Conservation (phyloP, 352 stramenopile species). For the Phytopythium ostracodes region DNA sequence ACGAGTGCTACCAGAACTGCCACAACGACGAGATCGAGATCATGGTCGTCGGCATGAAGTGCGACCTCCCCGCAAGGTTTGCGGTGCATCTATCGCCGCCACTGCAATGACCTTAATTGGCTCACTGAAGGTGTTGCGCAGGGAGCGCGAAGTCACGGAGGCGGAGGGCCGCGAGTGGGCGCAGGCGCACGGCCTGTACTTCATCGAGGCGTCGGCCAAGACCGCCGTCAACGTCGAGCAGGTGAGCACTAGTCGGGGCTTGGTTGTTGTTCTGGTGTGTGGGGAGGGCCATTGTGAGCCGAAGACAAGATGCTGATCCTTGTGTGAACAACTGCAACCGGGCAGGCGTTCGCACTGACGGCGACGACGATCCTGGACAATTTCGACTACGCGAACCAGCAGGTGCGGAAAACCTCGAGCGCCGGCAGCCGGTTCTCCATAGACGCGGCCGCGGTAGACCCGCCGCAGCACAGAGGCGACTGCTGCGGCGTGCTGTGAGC, state of each 20-base stretch:
- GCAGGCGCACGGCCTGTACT: constrained; percentile 56
- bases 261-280: neutral
- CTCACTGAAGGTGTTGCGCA: constrained; percentile 2
- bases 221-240: constrained; percentile 79
- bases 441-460: constrained; percentile 20
- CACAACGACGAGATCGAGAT: constrained; percentile 82
- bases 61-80: constrained; percentile 44
- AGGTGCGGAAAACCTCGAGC: constrained; percentile 38
- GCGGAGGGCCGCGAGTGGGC: constrained; percentile 70
- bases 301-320: constrained; percentile 4
- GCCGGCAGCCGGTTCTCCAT: constrained; percentile 33
- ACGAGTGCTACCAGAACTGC: constrained; percentile 84
- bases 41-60: constrained; percentile 87
- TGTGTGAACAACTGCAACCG: neutral
- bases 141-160: constrained; percentile 58
- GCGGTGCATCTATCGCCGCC: neutral
- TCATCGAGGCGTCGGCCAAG: constrained; percentile 83
- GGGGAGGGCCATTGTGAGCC: neutral
- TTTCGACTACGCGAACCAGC: constrained; percentile 67
- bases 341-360: constrained; percentile 62
- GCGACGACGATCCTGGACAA: constrained; percentile 70
- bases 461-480: constrained; percentile 20
- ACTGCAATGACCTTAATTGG: neutral
- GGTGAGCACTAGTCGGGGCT: too few relatives aligned
- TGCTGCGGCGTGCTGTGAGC: constrained; percentile 28